Evolutionary conservation across 306 rosid species (phyloP).

Genomic region (Cucumis hystrix): DNA sequence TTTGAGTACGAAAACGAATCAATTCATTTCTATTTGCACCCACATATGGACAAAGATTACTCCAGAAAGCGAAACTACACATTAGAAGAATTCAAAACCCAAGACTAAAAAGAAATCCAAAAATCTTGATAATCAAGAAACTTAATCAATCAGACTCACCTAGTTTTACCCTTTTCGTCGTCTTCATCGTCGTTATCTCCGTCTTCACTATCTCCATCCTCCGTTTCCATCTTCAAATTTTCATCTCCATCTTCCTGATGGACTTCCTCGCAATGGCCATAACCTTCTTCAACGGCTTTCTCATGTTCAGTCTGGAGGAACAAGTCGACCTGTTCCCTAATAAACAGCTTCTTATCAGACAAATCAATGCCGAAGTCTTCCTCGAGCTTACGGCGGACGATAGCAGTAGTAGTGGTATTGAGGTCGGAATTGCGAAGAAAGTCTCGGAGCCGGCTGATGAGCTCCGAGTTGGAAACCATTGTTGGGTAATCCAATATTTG

Average conservation of each 20-base stretch:
- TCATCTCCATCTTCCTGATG: conserved; percentile 14
- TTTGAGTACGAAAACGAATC: neutral
- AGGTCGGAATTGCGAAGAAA: conserved; percentile 66
- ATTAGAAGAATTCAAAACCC: neutral
- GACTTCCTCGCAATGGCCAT: conserved; percentile 1
- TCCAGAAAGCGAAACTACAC: neutral
- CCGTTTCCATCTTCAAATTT: conserved; percentile 6
- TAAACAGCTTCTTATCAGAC: conserved; percentile 49
- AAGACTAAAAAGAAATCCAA: neutral
- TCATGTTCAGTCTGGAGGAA: conserved; percentile 41
- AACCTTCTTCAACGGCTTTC: conserved; percentile 2
- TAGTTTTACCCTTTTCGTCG: conserved; percentile 24
- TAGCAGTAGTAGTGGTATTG: conserved; percentile 47
- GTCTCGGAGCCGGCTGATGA: conserved; percentile 61
- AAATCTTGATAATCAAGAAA: neutral
- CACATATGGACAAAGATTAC: neutral
- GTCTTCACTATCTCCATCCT: conserved; percentile 13
- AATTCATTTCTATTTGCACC: neutral
- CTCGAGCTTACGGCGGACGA: conserved; percentile 65
- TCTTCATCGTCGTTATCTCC: conserved; percentile 18
- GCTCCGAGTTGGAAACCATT: conserved; percentile 72
- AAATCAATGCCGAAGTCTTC: conserved; percentile 56
- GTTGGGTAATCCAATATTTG: neutral
- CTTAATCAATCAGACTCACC: conserved; percentile 28
- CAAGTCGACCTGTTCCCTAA: conserved; percentile 60